Base-by-base conservation (phyloP, 345 rosid genomes). In the Cardamine occulta region DNA sequence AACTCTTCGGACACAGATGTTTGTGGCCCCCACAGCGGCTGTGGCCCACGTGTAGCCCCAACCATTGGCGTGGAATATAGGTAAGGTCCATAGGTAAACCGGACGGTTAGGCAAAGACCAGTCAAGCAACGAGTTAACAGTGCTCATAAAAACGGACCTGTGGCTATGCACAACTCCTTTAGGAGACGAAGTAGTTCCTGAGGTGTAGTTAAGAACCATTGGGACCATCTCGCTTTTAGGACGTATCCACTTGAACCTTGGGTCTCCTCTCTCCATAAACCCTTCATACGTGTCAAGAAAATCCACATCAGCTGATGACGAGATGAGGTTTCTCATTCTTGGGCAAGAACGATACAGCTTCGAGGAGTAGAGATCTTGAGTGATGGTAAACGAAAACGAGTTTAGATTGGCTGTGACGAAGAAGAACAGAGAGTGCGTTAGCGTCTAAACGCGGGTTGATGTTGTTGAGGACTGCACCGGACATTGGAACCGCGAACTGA, bases 401-500 rank as follows among this genome's bases (percentile, higher is more conserved):
- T 79, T 80, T 88, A 3, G 93, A 82, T 49, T 80, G 85, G 56
- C 88, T 60, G 74, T 88, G 93, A 2, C 34, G 80, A 1, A 88
- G 80, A 31, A 85, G 75, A 1, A 74, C 19, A 7, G 88, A 84
- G n/a, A 88, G 53, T 3, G 88, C 81, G 40, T 74, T 73, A 0
- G 90, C 81, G 18, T 88, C 90, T 1, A 85, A 80, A 19, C 93
- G 89, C 0, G 84, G 80, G 75, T 86, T 88, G 79, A 88, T 63
- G 84, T 75, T 88, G 75, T 84, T 85, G 39, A 86, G 80, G 49
- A 88, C 65, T 28, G 88, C 90, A 0, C 93, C 90, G 9, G 90
- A 77, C 90, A 86, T 85, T 39, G 93, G 93, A 8, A 88, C 87
- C 1, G 86, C 88, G 21, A 88, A 88, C 53, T 86, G 93, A 40